Conservation (phyloP, 495 filamentous ascomycete genomes). For the Schizothecium vesticola region DNA sequence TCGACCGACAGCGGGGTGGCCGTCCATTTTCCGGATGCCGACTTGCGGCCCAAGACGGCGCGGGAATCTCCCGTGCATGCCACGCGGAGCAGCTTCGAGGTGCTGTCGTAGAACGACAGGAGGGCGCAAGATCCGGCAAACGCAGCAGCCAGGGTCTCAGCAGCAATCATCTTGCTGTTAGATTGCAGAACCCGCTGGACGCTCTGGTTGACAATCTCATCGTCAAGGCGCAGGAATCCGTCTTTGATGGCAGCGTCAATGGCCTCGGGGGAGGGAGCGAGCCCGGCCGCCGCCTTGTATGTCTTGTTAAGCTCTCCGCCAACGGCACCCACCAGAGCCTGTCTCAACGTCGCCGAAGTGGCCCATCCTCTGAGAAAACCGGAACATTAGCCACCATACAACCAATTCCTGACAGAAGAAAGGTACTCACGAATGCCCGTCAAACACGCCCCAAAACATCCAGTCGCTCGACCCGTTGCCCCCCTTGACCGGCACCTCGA, state of each 20-base stretch:
- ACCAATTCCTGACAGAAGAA: neutral
- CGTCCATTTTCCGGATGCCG: constrained; percentile 79
- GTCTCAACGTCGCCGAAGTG: constrained; percentile 91
- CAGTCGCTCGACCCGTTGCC: constrained; percentile 67
- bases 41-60: constrained; percentile 81
- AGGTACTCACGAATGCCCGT: constrained; percentile 77
- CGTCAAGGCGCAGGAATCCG: constrained; percentile 80
- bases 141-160: constrained; percentile 86
- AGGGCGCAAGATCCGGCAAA: constrained; percentile 94
- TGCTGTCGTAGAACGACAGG: constrained; percentile 90
- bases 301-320: constrained; percentile 90
- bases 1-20: constrained; percentile 85
- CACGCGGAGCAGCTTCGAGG: constrained; percentile 74
- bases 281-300: constrained; percentile 67
- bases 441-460: constrained; percentile 99
- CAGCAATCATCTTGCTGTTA: constrained; percentile 80
- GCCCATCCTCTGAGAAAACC: constrained; percentile 75
- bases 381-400: constrained; percentile 19
- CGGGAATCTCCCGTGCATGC: constrained; percentile 94
- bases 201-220: constrained; percentile 88
- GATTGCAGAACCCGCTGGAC: constrained; percentile 81
- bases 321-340: constrained; percentile 85
- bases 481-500: constrained; percentile 64
- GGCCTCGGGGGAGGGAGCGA: constrained; percentile 62
- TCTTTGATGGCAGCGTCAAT: constrained; percentile 90